These are phyloP conservation scores for Testicularia cyperi DNA, from an alignment of 1,284 basidiomycete species.

Conservation along the genomic window DNA sequence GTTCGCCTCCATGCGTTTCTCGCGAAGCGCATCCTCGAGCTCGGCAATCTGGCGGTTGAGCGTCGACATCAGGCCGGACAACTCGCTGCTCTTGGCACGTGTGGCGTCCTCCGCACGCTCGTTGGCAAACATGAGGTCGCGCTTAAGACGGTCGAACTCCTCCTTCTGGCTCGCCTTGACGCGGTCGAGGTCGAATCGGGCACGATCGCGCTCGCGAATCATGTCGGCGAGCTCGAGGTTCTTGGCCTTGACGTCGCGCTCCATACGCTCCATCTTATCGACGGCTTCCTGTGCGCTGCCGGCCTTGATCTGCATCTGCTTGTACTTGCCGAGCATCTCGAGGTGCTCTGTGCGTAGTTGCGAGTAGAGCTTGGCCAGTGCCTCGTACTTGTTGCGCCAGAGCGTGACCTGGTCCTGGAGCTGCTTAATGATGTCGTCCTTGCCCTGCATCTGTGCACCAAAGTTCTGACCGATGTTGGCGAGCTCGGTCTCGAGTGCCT, in stretches of 20 bases:
- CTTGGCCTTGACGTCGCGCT: slow-evolving; percentile 95
- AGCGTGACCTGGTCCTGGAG: slow-evolving; percentile 94
- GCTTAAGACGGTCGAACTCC: slow-evolving; percentile 85
- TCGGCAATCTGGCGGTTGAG: slow-evolving; percentile 96
- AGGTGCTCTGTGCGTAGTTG: slow-evolving; percentile 96
- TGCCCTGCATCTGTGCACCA: slow-evolving; percentile 81
- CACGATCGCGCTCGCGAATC: slow-evolving; percentile 95
- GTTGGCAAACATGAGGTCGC: slow-evolving; percentile 94
- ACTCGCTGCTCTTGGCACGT: slow-evolving; percentile 87
- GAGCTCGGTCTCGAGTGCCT: slow-evolving; percentile 91
- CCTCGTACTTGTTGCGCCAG: slow-evolving; percentile 99
- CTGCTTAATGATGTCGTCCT: slow-evolving; percentile 93
- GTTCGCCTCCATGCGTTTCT: slow-evolving; percentile 72
- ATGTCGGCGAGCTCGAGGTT: slow-evolving; percentile 98
- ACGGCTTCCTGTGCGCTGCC: slow-evolving; percentile 99
- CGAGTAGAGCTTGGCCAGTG: slow-evolving; percentile 96
- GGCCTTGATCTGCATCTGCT: slow-evolving; percentile 95
- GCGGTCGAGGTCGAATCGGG: slow-evolving; percentile 93
- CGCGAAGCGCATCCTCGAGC: slow-evolving; percentile 87
- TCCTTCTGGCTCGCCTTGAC: slow-evolving; percentile 90
- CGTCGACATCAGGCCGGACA: slow-evolving; percentile 81
- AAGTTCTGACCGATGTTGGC: slow-evolving; percentile 76
- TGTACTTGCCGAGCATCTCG: slow-evolving; percentile 95
- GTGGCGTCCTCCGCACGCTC: slow-evolving; percentile 93
- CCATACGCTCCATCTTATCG: slow-evolving; percentile 98